Evolutionary conservation across 2,329 filamentous ascomycete genomes (phyloP), one percentile per base, ranked within the genome.

Genomic region (Cryphonectria nitschkei): DNA sequence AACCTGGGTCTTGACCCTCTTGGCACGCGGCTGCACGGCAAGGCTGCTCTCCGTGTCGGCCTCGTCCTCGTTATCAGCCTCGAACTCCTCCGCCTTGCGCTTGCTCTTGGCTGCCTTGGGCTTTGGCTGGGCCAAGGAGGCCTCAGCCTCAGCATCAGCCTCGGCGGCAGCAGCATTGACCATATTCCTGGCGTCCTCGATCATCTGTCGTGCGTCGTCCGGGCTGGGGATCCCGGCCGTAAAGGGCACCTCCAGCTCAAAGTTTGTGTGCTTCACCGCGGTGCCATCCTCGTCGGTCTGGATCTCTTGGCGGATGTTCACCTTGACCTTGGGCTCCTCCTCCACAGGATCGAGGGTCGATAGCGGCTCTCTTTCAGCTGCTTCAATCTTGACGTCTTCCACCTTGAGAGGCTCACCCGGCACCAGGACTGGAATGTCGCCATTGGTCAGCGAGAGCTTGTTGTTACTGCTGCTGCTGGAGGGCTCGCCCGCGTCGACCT

Each of bases 111-210:
- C 69, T 52, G 69, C 46, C 79, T 85, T 87, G 56, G 81, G 41
- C 60, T 54, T 70, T 26, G 70, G 34, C 60, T 50, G n/a, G 32
- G 46, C 13, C 11, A 3, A 6, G 11, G 60, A 54, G 19, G 58
- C 37, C 52, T 70, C 78, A 1, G 80, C 79, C 37, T 78, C 79
- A 16, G 76, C 37, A 19, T 19, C 81, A 14, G 78, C 79, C 9
- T 82, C 77, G 16, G 79, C 77, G 78, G 84, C 81, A 70, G 86
- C 87, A 72, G 90, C 90, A 73, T 92, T 88, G 6, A 98, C 95
- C 93, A 98, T 97, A 75, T 91, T 89, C 82, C 92, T 94, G 43
- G 96, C 96, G 77, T 93, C 90, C 39, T 90, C 90, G 71, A 98
- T 91, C 92, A 98, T 94, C 69, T 90, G 88, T 70, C 92, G 87